Base-by-base conservation (phyloP, 2,329 filamentous ascomycete species). In the Phialophora verrucosa region DNA sequence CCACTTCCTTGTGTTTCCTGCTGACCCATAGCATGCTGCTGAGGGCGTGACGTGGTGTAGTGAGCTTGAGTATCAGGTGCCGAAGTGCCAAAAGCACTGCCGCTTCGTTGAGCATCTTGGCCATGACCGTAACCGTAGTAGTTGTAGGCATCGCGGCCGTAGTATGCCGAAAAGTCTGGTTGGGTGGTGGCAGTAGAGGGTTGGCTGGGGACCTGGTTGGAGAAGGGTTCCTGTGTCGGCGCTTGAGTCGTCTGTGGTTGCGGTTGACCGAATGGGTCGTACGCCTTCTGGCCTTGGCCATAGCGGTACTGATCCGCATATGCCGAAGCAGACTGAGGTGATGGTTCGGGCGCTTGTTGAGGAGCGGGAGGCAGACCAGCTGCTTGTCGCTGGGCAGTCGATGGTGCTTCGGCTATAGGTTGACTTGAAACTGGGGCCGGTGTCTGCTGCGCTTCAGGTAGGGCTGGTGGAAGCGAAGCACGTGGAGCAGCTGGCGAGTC, bases 401-500 rank as follows among this genome's bases (percentile, higher is more conserved):
- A 75, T 51, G 76, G 75, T 35, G 75, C 63, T 66, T 80, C 78
- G n/a, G 75, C 78, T 1, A 74, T 81, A 75, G 60, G 57, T 50
- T 70, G 69, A 55, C 66, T 56, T 29, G 84, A 59, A 11, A 67
- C 62, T 20, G 69, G 54, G 66, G 84, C 80, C 25, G 79, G 76
- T 27, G 78, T 70, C 27, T 77, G 76, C 27, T 76, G 71, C 32
- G 76, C 74, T 71, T 83, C 81, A 47, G 81, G 80, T 53, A 82
- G 81, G 23, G 86, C 88, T 44, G 93, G 93, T 71, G 95, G 94
- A 29, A 98, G 85, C 12, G 94, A 91, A 69, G 95, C 90, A 73
- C 93, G 88, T 69, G 95, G 94, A 62, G 92, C 86, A 69, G 94
- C 88, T 42, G 95, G 95, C 20, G 95, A 97, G 76, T 97, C 93